phyloP scores from a whole-genome alignment of 2,329 filamentous ascomycete genomes.

The Diaporthe australafricana region DNA sequence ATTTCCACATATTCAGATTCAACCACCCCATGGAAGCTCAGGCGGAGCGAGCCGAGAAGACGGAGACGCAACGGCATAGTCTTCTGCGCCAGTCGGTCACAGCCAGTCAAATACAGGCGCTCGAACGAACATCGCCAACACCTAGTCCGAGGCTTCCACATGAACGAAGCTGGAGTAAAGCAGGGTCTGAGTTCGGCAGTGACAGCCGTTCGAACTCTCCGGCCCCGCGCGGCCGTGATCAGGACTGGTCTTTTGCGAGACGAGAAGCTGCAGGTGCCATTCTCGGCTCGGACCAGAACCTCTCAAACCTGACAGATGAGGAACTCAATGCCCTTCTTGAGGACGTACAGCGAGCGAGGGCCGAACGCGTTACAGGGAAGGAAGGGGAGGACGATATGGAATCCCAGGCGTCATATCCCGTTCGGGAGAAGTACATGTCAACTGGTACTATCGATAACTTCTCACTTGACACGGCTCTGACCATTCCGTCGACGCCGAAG shows the following conservation, averaged over 20 bases:
- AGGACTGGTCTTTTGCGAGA: slow-evolving; percentile 94
- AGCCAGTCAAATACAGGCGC: slow-evolving; percentile 68
- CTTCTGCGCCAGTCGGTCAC: slow-evolving; percentile 85
- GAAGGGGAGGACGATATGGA: slow-evolving; percentile 92
- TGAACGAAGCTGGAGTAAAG: slow-evolving; percentile 83
- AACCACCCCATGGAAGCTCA: slow-evolving; percentile 97
- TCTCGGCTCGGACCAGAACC: slow-evolving; percentile 90
- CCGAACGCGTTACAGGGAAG: slow-evolving; percentile 76
- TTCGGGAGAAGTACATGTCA: slow-evolving; percentile 95
- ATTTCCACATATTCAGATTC: slow-evolving; percentile 99
- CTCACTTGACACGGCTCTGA: slow-evolving; percentile 92
- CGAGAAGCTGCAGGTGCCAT: slow-evolving; percentile 93
- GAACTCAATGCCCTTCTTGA: slow-evolving; percentile 94
- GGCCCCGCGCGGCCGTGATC: slow-evolving; percentile 79
- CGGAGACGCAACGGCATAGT: slow-evolving; percentile 74
- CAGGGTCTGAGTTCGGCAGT: slow-evolving; percentile 81
- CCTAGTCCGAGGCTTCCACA: slow-evolving; percentile 73
- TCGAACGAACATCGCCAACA: slow-evolving; percentile 68
- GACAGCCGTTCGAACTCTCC: slow-evolving; percentile 85
- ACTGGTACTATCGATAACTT: slow-evolving; percentile 96
- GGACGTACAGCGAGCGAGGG: slow-evolving; percentile 89
- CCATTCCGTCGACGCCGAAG: slow-evolving; percentile 92
- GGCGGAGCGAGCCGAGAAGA: slow-evolving; percentile 82
- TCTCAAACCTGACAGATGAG: slow-evolving; percentile 90
- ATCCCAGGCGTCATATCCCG: slow-evolving; percentile 86